Percentiles rank a stretch among this genome's conserved stretches.
Conservation (phyloP, 2,329 filamentous ascomycete species). For the Thelonectria blattea region DNA sequence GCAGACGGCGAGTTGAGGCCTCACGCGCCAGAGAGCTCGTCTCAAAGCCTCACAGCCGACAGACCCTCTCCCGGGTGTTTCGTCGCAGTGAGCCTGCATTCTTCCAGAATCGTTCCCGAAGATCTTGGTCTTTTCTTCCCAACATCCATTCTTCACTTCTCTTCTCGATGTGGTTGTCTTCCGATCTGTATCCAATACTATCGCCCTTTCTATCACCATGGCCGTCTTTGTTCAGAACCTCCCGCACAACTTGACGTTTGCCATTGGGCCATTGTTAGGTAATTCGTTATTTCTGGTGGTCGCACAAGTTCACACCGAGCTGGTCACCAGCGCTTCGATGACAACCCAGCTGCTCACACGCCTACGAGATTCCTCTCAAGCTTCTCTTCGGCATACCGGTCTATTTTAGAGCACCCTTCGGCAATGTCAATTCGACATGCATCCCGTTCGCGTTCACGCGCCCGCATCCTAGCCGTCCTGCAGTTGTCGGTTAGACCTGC, state of each 20-base stretch:
- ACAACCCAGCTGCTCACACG: background rate
- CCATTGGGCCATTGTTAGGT: constrained; percentile 35
- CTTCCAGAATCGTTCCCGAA: constrained; percentile 21
- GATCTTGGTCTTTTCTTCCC: constrained; percentile 20
- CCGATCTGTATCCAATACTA: background rate
- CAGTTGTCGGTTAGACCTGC: background rate
- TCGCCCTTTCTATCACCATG: background rate
- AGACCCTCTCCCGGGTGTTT: constrained; percentile 44
- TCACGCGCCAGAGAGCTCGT: constrained; percentile 62
- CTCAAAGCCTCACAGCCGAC: constrained; percentile 67
- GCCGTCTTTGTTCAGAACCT: background rate
- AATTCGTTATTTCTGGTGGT: constrained; percentile 28
- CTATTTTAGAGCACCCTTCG: too few relatives aligned
- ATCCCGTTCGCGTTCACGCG: background rate
- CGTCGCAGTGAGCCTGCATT: constrained; percentile 62
- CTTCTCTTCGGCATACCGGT: too few relatives aligned
- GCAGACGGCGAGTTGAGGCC: constrained; percentile 70
- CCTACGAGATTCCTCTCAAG: background rate
- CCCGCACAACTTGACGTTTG: constrained; percentile 34
- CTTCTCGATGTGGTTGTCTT: background rate
- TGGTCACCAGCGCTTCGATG: constrained; percentile 8
- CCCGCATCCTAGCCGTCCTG: background rate
- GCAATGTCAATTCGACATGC: background rate
- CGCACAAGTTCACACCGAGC: constrained; percentile 5
- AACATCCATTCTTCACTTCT: too few relatives aligned